Conservation (phyloP, 345 rosid genomes). For the Lepidium didymum region DNA sequence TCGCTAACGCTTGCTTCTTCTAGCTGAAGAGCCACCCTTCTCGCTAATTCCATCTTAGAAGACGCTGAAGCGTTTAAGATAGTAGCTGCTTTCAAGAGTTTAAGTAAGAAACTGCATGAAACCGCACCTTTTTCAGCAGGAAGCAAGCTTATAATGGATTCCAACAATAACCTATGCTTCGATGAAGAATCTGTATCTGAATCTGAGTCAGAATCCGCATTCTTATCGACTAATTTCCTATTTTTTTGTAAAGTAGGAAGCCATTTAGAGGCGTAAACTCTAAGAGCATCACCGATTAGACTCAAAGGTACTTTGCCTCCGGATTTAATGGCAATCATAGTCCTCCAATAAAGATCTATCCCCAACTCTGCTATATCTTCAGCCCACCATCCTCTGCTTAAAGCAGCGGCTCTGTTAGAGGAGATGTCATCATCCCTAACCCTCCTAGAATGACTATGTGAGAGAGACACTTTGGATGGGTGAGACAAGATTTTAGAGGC, state of each 20-base stretch:
- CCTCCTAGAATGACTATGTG: constrained; percentile 79
- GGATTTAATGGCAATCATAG: constrained; percentile 79
- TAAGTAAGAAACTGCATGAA: constrained; percentile 80
- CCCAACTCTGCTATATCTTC: constrained; percentile 91
- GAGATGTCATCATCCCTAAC: constrained; percentile 66
- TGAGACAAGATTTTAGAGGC: constrained; percentile 62
- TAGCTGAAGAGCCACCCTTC: constrained; percentile 74
- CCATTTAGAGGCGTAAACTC: constrained; percentile 81
- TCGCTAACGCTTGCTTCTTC: constrained; percentile 84
- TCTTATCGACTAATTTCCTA: constrained; percentile 31
- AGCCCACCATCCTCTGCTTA: constrained; percentile 86
- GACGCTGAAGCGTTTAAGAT: constrained; percentile 64
- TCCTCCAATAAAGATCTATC: constrained; percentile 87
- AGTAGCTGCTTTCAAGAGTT: constrained; percentile 76
- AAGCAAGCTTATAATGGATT: constrained; percentile 76
- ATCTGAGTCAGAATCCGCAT: constrained; percentile 62
- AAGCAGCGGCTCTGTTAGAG: constrained; percentile 37
- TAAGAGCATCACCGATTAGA: constrained; percentile 79
- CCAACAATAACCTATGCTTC: constrained; percentile 68
- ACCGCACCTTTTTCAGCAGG: constrained; percentile 75
- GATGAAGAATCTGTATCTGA: constrained; percentile 43
- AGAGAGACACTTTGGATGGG: constrained; percentile 71
- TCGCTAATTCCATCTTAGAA: constrained; percentile 72
- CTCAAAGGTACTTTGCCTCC: constrained; percentile 59
- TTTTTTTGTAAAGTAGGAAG: constrained; percentile 59